Conservation (phyloP, 1,139 yeast species). For the Scheffersomyces titani region DNA sequence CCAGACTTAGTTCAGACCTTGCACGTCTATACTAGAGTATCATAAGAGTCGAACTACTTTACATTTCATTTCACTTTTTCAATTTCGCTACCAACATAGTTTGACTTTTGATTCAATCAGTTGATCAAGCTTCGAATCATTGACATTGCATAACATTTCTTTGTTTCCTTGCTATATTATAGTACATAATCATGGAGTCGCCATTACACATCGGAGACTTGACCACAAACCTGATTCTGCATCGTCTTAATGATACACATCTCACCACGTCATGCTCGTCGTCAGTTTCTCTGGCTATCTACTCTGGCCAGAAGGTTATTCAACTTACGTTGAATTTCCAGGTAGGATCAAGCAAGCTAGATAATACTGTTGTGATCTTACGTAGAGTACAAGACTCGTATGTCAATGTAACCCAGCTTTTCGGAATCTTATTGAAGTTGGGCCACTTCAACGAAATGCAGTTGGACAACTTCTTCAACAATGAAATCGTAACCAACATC, state of each 20-base stretch:
- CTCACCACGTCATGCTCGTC: slow-evolving; percentile 23
- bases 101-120: not conserved
- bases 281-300: slow-evolving; percentile 32
- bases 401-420: slow-evolving; percentile 41
- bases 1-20: not conserved
- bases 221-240: slow-evolving; percentile 44
- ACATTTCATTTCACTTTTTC: not conserved
- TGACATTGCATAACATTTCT: not conserved
- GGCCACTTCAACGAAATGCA: slow-evolving; percentile 27
- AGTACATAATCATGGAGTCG: slow-evolving; percentile 35
- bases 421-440: slow-evolving; percentile 33
- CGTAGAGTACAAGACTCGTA: slow-evolving; percentile 49
- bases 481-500: slow-evolving; percentile 34
- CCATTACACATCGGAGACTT: slow-evolving; percentile 48
- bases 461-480: slow-evolving; percentile 29
- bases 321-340: slow-evolving; percentile 29
- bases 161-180: not conserved
- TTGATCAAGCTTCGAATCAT: not conserved
- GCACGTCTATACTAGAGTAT: not conserved
- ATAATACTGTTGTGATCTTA: slow-evolving; percentile 25
- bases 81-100: not conserved
- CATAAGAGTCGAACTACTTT: too few relatives aligned
- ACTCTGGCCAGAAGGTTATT: slow-evolving; percentile 41
- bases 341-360: slow-evolving; percentile 7
- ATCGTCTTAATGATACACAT: slow-evolving; percentile 39